Conservation (phyloP, 768 basidiomycete genomes). For the Postia placenta region DNA sequence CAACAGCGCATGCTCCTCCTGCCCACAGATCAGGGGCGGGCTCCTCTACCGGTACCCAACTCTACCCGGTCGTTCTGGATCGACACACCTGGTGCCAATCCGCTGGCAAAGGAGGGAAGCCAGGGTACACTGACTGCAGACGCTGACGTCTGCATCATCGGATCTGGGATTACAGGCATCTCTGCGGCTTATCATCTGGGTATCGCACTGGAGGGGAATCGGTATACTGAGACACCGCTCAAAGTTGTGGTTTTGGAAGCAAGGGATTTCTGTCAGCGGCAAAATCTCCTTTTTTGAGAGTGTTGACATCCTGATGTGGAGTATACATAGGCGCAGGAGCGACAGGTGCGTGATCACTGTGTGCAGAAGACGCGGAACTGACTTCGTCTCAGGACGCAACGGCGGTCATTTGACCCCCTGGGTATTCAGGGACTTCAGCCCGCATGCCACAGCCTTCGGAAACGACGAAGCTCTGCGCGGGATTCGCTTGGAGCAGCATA, state of each 20-base stretch:
- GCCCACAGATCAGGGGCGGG: conserved; percentile 8
- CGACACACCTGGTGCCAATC: conserved; percentile 51
- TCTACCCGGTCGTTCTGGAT: conserved; percentile 75
- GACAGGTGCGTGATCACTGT: conserved; percentile 44
- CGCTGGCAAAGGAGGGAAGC: conserved; percentile 63
- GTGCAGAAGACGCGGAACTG: background rate
- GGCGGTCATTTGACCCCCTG: conserved; percentile 67
- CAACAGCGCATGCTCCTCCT: conserved; percentile 13
- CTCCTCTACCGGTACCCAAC: conserved; percentile 48
- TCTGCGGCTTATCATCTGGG: conserved; percentile 70
- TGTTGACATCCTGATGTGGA: background rate
- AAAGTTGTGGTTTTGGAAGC: conserved; percentile 74
- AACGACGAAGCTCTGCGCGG: conserved; percentile 48
- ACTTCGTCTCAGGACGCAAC: conserved; percentile 52
- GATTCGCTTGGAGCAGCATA: conserved; percentile 53
- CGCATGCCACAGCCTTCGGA: conserved; percentile 35
- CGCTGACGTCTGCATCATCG: conserved; percentile 74
- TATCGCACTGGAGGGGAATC: conserved; percentile 15
- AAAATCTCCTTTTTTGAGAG: background rate
- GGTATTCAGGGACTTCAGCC: conserved; percentile 40
- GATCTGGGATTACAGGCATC: conserved; percentile 75
- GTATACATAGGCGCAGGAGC: conserved; percentile 57
- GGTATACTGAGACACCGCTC: conserved; percentile 21
- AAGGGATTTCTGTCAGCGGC: conserved; percentile 71
- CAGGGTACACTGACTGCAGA: conserved; percentile 47